Evolutionary conservation across 148 eudicot species (phyloP), one percentile per base, ranked within the genome.

Genomic region (Camellia granthamiana): DNA sequence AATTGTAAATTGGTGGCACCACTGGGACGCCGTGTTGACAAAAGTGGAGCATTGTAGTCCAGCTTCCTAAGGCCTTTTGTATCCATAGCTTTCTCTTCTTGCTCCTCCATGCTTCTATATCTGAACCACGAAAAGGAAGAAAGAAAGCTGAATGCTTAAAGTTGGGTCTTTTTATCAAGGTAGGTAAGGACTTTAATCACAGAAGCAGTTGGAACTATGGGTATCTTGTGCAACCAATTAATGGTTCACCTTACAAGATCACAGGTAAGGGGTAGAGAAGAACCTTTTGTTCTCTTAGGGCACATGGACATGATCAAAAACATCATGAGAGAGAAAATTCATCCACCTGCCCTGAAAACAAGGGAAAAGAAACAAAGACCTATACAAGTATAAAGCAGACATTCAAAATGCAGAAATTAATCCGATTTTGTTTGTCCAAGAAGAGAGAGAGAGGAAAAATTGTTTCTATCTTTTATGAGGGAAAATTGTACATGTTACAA

Each of bases 41-140:
- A 46, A 41, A 91, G 85, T 4, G 94, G 97, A 4, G 92, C 91
- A 77, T 87, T 78, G 41, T 89, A 85, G 65, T 91, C 87, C 52
- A 92, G 84, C 81, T 81, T 91, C 69, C 88, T 77, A 3, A 87
- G 83, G 52, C 84, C 75, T 43, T 85, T 82, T 6, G 65, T 81
- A 63, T 83, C 83, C 73, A 81, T 84, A 13, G 76, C 52, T 61
- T 69, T 77, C 46, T 64, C 38, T 66, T 47, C 62, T 69, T 66
- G 64, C 47, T 72, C 83, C 81, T 83, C 86, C 86, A 82, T 85
- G 62, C 0, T 2, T 51, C 75, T 51, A 11, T n/a, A 8, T 19
- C 42, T 12, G 59, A 13, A 6, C 21, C 56, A 49, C 2, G 58
- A 23, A 49, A 14, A 51, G 59, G 38, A 1, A n/a, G 30, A 21